Base-by-base conservation (phyloP, 2,329 filamentous ascomycete species). In the Cadophora gregata region DNA sequence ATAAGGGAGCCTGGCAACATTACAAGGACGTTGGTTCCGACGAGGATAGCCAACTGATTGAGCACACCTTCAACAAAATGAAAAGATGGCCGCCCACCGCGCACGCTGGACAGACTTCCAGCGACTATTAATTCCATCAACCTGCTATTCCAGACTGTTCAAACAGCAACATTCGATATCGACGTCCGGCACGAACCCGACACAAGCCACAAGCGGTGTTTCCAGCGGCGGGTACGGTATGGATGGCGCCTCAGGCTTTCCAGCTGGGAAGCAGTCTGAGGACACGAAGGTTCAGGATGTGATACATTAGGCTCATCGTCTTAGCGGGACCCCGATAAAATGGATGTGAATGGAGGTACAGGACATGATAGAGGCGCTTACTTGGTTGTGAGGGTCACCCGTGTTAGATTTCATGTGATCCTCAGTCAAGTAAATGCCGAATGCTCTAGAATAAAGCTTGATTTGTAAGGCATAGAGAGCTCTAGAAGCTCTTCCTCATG, bases 21-120 rank as follows among this genome's bases (percentile, higher is more conserved):
- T 64, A 64, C 38, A 64, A 64, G n/a, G 55, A 64, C n/a, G 45
- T 64, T 47, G 53, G 55, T 36, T 31, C 19, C 27, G 55, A 64
- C 27, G 53, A 64, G 45, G 55, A 42, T 60, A 29, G 53, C 24
- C 62, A 31, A 51, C 29, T 51, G 36, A 12, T 64, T 55, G 53
- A 64, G 62, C 12, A 59, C 10, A 42, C 19, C 8, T 64, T 64
- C 27, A 55, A 51, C 19, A 14, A 59, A 19, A 64, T 64, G 53
- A 64, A 64, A 45, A 8, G n/a, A 19, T 48, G 27, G 31, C 21
- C 62, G 24, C 62, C 62, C 24, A 63, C 50, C 10, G 29, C 51
- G 4, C 48, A 63, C 59, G 48, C 51, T 45, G 31, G 62, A 27
- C 51, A 63, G 51, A 63, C 50, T 33, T 38, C 16, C 38, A 47